These are phyloP conservation scores for Mycoemilia scoparia DNA, from an alignment of 192 early-diverging fungal species.

Conservation along the genomic window DNA sequence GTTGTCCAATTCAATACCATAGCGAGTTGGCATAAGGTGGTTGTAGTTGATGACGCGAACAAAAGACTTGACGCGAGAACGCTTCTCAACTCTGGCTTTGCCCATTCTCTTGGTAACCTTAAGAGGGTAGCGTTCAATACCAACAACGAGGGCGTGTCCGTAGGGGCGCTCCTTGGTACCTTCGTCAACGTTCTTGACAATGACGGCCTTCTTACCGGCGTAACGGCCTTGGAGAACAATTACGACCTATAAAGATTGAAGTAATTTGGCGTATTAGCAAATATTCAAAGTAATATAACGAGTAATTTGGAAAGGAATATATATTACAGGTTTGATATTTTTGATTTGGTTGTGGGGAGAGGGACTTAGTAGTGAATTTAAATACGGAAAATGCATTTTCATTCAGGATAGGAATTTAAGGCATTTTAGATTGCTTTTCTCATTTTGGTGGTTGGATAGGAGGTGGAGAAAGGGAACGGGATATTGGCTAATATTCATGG, in stretches of 20 bases:
- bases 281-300: too few species aligned
- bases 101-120: constrained; percentile 95
- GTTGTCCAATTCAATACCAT: constrained; percentile 88
- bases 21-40: constrained; percentile 99
- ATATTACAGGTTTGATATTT: too few species aligned
- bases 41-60: constrained; percentile 98
- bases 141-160: constrained; percentile 95
- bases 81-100: constrained; percentile 86
- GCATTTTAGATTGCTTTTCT: too few species aligned
- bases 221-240: constrained; percentile 95
- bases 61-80: constrained; percentile 98
- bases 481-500: too few species aligned
- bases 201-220: constrained; percentile 99
- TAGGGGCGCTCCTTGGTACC: constrained; percentile 93
- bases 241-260: constrained; percentile 80
- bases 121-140: constrained; percentile 90
- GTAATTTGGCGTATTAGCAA: too few species aligned
- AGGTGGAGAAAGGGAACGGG: too few species aligned
- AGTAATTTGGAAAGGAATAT: too few species aligned
- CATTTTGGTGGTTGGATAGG: too few species aligned
- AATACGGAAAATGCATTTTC: too few species aligned
- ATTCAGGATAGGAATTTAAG: too few species aligned
- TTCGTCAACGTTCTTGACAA: constrained; percentile 91
- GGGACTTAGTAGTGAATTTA: too few species aligned
- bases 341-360: too few species aligned